Evolutionary conservation across 2,329 filamentous ascomycete species (phyloP), one percentile per base, ranked within the genome.

Genomic region (Arachnomyces sp.): DNA sequence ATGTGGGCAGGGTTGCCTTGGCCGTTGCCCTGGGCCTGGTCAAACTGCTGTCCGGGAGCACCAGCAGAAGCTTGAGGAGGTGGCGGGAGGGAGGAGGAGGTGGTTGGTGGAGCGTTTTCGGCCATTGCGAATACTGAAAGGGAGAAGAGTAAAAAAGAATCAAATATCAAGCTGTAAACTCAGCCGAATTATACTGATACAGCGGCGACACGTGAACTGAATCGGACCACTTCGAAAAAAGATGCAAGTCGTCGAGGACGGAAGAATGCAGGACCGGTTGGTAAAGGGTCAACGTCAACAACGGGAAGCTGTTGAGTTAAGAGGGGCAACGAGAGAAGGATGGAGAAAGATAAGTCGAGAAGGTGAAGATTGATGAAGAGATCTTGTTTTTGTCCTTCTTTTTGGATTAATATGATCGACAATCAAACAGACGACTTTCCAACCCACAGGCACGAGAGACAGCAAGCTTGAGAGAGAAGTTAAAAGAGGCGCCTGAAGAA

Each of bases 1-100:
- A 95, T 89, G 64, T 92, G 84, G 51, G 77, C 68, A 48, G 80
- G 74, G 60, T 81, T 81, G 49, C 72, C 68, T 67, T 86, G 83
- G 51, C 75, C 75, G 59, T 82, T 82, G 53, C 65, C 66, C 67
- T 86, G 84, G 52, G 76, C 75, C 59, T 78, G 80, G 59, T 89
- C 85, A 66, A 84, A 89, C 61, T 66, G 64, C 50, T 57, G 62
- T 59, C 84, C 86, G 53, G 85, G 81, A 51, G 82, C 81, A 57
- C 80, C 82, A 52, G 78, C 72, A 54, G 82, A 77, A 46, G 76
- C 68, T 62, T 84, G 79, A 41, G 82, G 77, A 48, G 81, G 80
- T 46, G 78, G 77, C 38, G 84, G 81, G 52, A 88, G 78, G 65
- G 83, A 78, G 47, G 77, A 70, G 52, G 77, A 66, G 54, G 74